phyloP scores from a whole-genome alignment of 345 rosid species.

The Kernera saxatilis region DNA sequence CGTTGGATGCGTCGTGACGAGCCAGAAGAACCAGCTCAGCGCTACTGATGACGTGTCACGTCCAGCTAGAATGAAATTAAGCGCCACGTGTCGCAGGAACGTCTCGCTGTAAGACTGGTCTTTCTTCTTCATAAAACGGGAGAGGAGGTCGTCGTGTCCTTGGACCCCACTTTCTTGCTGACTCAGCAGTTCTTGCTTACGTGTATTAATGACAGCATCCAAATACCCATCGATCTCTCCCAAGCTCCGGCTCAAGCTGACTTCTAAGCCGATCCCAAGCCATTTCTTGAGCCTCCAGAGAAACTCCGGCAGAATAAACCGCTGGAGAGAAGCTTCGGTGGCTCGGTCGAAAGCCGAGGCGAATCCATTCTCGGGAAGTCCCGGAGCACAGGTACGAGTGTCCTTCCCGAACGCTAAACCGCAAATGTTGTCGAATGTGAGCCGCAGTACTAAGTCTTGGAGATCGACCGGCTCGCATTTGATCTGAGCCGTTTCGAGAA shows the following conservation, averaged over 20 bases:
- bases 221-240: constrained; percentile 59
- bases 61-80: constrained; percentile 90
- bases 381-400: constrained; percentile 72
- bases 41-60: constrained; percentile 97
- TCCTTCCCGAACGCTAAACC: constrained; percentile 95
- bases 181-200: constrained; percentile 63
- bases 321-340: constrained; percentile 86
- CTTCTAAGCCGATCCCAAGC: constrained; percentile 85
- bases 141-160: constrained; percentile 76
- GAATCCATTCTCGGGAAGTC: constrained; percentile 68
- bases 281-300: constrained; percentile 80
- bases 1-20: constrained; percentile 53
- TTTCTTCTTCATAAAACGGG: constrained; percentile 87
- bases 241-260: constrained; percentile 70
- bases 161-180: constrained; percentile 49
- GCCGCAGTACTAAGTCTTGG: constrained; percentile 81
- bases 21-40: constrained; percentile 90
- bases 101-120: constrained; percentile 56
- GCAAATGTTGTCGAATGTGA: constrained; percentile 91
- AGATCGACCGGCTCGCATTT: constrained; percentile 59
- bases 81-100: constrained; percentile 78
- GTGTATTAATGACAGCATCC: constrained; percentile 52
- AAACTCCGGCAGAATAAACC: constrained; percentile 78
- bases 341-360: constrained; percentile 87
- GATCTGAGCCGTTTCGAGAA: constrained; percentile 61